Evolutionary conservation across 2,329 filamentous ascomycete genomes (phyloP).

Genomic region (Helicocarpus griseus): DNA sequence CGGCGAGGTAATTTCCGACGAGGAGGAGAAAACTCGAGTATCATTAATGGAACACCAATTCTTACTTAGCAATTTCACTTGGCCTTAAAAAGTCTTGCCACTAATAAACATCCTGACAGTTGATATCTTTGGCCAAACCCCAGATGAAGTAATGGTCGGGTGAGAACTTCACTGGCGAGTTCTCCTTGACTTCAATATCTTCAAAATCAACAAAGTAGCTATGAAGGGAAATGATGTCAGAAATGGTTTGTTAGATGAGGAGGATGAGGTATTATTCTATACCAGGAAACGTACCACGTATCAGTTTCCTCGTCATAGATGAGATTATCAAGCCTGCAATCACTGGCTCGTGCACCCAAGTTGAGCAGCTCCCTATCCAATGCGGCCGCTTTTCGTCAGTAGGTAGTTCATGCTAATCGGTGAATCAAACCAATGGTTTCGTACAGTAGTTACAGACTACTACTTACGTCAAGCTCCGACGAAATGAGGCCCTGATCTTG

Average conservation of each 20-base stretch:
- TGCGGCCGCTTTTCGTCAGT: neutral
- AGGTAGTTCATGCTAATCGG: neutral
- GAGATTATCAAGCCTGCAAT: conserved; percentile 1
- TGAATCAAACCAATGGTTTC: neutral
- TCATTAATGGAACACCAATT: too few species aligned
- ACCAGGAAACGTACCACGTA: neutral
- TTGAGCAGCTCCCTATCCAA: neutral
- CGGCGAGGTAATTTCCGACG: too few species aligned
- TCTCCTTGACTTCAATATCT: neutral
- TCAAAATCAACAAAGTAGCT: conserved; percentile 1
- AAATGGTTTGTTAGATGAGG: neutral
- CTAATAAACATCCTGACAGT: neutral
- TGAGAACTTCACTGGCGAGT: neutral
- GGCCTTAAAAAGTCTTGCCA: too few species aligned
- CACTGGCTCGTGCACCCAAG: neutral
- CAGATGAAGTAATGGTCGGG: neutral
- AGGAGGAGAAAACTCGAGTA: too few species aligned
- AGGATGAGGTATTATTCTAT: neutral
- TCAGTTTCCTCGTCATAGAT: neutral
- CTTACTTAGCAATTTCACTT: too few species aligned
- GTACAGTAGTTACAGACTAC: neutral
- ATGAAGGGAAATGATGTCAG: neutral
- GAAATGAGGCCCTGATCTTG: neutral
- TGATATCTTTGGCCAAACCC: neutral
- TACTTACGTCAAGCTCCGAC: neutral